Conservation (phyloP, 208 protist genomes). For the Wallacemonas rigidus region DNA sequence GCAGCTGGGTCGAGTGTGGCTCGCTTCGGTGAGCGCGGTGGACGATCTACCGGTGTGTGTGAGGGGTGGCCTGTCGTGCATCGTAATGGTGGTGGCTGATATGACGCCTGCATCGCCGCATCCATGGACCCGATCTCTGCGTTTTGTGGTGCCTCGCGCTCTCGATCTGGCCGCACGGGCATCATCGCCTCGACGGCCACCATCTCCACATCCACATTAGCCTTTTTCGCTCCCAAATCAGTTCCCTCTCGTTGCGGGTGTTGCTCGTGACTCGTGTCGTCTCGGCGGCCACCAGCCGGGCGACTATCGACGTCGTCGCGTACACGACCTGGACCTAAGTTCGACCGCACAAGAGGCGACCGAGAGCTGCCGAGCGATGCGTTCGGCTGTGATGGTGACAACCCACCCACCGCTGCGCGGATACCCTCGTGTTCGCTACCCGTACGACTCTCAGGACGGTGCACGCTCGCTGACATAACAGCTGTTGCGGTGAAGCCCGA, state of each 20-base stretch:
- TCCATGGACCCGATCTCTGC: too few relatives aligned
- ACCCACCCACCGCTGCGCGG: neutral
- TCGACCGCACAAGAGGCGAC: conserved; percentile 1
- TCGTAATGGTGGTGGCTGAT: neutral
- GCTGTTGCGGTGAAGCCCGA: neutral
- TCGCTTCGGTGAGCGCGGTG: neutral
- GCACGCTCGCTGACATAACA: neutral
- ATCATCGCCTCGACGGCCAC: too few relatives aligned
- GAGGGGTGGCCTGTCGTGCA: neutral
- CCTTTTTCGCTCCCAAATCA: too few relatives aligned
- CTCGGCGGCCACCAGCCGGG: too few relatives aligned
- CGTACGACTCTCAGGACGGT: neutral
- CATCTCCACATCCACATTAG: too few relatives aligned
- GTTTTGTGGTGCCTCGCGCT: too few relatives aligned
- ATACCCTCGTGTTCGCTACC: neutral
- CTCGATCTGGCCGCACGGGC: too few relatives aligned
- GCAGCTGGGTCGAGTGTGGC: too few relatives aligned
- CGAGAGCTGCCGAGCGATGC: conserved; percentile 9
- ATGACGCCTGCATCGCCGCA: neutral
- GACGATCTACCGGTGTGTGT: conserved; percentile 2
- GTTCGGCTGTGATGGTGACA: conserved; percentile 9
- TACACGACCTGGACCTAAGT: neutral
- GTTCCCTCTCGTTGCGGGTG: too few relatives aligned
- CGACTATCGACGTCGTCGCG: too few relatives aligned
- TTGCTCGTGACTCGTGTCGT: too few relatives aligned